These are phyloP conservation scores for Rickenella mellea DNA, from an alignment of 768 basidiomycete genomes.

Conservation along the genomic window DNA sequence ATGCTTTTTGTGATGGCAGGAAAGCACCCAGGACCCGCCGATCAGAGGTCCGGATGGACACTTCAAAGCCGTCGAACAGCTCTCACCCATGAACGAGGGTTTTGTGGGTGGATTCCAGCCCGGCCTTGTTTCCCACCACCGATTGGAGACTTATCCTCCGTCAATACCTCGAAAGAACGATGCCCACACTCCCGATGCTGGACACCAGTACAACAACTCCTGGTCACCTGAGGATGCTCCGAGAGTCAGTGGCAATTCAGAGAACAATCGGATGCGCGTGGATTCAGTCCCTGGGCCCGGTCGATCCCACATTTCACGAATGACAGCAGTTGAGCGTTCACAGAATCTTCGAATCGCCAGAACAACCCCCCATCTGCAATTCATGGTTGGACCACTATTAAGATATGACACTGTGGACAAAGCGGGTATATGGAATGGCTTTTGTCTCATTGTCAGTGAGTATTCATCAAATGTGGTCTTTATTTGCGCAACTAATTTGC, in stretches of 20 bases:
- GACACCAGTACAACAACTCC: too few species aligned
- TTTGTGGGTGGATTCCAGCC: constrained; percentile 50
- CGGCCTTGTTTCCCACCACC: constrained; percentile 8
- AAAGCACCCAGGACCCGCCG: constrained; percentile 20
- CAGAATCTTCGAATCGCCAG: constrained; percentile 42
- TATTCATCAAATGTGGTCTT: constrained; percentile 14
- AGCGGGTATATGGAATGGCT: constrained; percentile 77
- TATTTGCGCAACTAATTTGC: constrained; percentile 1
- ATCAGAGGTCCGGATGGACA: constrained; percentile 39
- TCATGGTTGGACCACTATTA: constrained; percentile 88
- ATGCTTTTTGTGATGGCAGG: constrained; percentile 25
- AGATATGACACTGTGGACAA: constrained; percentile 84
- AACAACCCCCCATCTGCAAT: constrained; percentile 75
- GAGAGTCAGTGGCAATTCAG: too few species aligned
- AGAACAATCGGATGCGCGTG: neutral
- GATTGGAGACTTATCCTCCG: constrained; percentile 38
- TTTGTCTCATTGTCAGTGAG: constrained; percentile 81
- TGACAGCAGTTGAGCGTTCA: constrained; percentile 61
- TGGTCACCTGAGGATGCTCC: too few species aligned
- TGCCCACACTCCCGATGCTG: too few species aligned
- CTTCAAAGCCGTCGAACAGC: constrained; percentile 45
- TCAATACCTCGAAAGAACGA: constrained; percentile 39
- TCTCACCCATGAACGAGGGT: constrained; percentile 50
- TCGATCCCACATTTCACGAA: constrained; percentile 21
- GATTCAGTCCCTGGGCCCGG: neutral